phyloP scores from a whole-genome alignment of 2,329 filamentous ascomycete species.

The Clonostachys sp. region DNA sequence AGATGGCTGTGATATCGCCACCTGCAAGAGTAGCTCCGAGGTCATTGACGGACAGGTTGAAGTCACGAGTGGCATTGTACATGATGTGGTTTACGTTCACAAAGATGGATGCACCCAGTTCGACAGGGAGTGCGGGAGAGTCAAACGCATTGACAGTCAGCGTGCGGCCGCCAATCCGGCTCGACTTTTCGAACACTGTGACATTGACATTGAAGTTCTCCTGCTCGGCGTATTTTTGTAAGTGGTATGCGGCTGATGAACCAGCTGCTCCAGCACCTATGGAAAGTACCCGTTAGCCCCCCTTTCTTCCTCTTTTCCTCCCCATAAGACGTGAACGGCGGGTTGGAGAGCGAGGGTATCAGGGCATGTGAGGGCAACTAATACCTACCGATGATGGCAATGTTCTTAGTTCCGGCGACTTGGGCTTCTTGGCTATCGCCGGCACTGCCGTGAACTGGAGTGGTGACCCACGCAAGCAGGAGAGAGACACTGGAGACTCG shows the following conservation, averaged over 20 bases:
- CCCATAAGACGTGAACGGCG: no score
- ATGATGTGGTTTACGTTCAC: constrained; percentile 81
- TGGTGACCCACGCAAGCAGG: neutral
- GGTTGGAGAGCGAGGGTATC: neutral
- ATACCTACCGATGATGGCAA: constrained; percentile 18
- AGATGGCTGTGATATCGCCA: constrained; percentile 65
- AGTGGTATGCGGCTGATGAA: constrained; percentile 79
- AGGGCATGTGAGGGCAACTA: neutral
- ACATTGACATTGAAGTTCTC: constrained; percentile 65
- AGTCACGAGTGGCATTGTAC: constrained; percentile 63
- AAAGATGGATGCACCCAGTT: constrained; percentile 91
- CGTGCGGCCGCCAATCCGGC: constrained; percentile 77
- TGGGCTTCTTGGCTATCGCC: neutral
- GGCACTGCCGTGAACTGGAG: neutral
- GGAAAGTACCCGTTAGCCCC: no score
- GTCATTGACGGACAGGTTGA: constrained; percentile 58
- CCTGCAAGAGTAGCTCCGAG: constrained; percentile 11
- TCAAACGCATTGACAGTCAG: constrained; percentile 78
- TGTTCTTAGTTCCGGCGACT: constrained; percentile 4
- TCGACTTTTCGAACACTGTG: constrained; percentile 79
- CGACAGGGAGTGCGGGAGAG: constrained; percentile 63
- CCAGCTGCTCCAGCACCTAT: constrained; percentile 86
- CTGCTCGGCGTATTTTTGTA: constrained; percentile 65
- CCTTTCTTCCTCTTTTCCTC: no score
- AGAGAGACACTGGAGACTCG: neutral